Evolutionary conservation across 2,329 filamentous ascomycete genomes (phyloP).

Genomic region (Fusarium stilboides): DNA sequence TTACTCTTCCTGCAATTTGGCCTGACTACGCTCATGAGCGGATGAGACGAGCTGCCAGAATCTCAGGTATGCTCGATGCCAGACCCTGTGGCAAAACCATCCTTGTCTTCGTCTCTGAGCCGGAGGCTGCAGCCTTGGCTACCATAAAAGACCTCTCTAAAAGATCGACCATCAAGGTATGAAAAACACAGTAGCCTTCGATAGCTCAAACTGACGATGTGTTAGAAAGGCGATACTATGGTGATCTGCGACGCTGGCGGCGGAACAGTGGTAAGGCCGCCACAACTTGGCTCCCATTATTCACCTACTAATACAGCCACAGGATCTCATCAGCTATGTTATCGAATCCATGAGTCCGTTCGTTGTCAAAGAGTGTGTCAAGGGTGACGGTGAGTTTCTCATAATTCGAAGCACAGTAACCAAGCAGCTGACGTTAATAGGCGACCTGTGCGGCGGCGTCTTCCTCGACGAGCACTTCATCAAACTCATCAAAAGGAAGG

Average conservation of each 20-base stretch:
- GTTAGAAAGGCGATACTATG: constrained; percentile 43
- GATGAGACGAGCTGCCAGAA: constrained; percentile 55
- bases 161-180: constrained; percentile 43
- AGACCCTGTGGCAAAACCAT: constrained; percentile 51
- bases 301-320: rapidly evolving
- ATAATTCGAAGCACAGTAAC: rapidly evolving
- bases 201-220: background rate
- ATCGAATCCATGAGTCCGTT: constrained; percentile 46
- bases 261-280: constrained; percentile 53
- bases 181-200: rapidly evolving
- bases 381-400: constrained; percentile 53
- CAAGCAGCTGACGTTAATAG: constrained; percentile 36
- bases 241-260: constrained; percentile 58
- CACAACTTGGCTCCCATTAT: rapidly evolving
- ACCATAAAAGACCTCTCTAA: constrained; percentile 51
- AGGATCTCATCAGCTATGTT: constrained; percentile 61
- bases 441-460: constrained; percentile 57
- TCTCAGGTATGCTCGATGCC: constrained; percentile 55
- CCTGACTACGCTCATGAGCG: constrained; percentile 54
- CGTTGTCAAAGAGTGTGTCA: constrained; percentile 55
- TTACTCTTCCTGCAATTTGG: constrained; percentile 64
- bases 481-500: constrained; percentile 46
- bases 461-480: constrained; percentile 60
- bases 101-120: constrained; percentile 59
- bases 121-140: constrained; percentile 62